phyloP scores from a whole-genome alignment of 805 yeast species.

The Torulaspora franciscae region DNA sequence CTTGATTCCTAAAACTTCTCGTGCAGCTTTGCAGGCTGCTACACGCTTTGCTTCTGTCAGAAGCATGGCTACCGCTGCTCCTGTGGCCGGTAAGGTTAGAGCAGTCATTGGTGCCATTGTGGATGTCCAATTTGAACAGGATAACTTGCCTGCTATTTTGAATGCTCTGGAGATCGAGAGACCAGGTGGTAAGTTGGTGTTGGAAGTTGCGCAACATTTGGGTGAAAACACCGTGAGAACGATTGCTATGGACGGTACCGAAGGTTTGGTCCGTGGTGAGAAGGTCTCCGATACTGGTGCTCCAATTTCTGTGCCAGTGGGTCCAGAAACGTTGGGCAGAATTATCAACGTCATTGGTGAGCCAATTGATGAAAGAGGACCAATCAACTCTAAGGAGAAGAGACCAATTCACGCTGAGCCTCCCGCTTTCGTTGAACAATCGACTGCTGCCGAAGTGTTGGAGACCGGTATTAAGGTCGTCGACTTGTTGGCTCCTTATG shows the following conservation, averaged over 20 bases:
- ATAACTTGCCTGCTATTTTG: constrained; percentile 93
- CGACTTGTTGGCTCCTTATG: constrained; percentile 98
- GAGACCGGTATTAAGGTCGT: constrained; percentile 99
- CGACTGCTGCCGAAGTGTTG: constrained; percentile 95
- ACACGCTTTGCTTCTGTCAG: constrained; percentile 52
- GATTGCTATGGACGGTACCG: constrained; percentile 99
- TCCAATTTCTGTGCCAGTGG: constrained; percentile 98
- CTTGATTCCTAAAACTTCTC: constrained; percentile 52
- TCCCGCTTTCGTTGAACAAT: constrained; percentile 93
- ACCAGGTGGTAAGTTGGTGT: constrained; percentile 74
- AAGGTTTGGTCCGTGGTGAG: constrained; percentile 98
- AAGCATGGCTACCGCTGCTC: constrained; percentile 41
- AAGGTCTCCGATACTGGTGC: constrained; percentile 90
- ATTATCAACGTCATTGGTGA: constrained; percentile 98
- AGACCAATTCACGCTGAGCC: constrained; percentile 99
- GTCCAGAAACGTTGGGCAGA: constrained; percentile 98
- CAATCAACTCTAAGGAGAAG: constrained; percentile 84
- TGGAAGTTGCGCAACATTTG: constrained; percentile 99
- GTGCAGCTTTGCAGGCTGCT: constrained; percentile 85
- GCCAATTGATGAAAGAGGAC: constrained; percentile 99
- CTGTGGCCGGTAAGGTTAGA: constrained; percentile 84
- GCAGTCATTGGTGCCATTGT: constrained; percentile 99
- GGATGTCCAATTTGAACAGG: constrained; percentile 98
- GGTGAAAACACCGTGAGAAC: constrained; percentile 99
- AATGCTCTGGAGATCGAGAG: constrained; percentile 90